phyloP scores from a whole-genome alignment of 257 asterid species.

The Jacaranda mimosifolia region DNA sequence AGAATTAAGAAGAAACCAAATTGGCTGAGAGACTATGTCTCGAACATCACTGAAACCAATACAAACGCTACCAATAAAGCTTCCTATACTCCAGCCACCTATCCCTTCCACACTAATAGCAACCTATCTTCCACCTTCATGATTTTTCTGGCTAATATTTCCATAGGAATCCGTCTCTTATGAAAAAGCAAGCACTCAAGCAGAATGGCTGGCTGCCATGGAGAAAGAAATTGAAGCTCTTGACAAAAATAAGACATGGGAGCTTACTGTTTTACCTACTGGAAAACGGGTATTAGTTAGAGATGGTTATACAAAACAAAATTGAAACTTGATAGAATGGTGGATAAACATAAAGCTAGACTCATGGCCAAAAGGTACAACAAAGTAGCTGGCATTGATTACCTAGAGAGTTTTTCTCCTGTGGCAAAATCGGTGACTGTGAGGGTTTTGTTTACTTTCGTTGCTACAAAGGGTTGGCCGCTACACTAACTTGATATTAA shows the following conservation, averaged over 20 bases:
- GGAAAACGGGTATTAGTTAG: not conserved
- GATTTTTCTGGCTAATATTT: not conserved
- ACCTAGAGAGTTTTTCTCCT: not conserved
- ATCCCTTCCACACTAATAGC: too few species aligned
- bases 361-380: not conserved
- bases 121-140: not conserved
- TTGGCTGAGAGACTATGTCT: too few species aligned
- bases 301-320: not conserved
- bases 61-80: too few species aligned
- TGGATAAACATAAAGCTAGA: not conserved
- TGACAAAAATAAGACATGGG: not conserved
- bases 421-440: too few species aligned
- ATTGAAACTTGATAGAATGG: not conserved
- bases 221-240: not conserved
- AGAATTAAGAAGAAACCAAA: too few species aligned
- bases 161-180: too few species aligned
- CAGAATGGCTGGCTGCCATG: not conserved
- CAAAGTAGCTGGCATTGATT: not conserved
- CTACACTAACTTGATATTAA: too few species aligned
- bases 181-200: not conserved
- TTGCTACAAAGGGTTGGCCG: too few species aligned
- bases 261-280: not conserved
- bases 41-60: too few species aligned
- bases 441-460: too few species aligned
- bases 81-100: too few species aligned